Base-by-base conservation (phyloP, 2,329 filamentous ascomycete species). In the Verticillium dahliae region DNA sequence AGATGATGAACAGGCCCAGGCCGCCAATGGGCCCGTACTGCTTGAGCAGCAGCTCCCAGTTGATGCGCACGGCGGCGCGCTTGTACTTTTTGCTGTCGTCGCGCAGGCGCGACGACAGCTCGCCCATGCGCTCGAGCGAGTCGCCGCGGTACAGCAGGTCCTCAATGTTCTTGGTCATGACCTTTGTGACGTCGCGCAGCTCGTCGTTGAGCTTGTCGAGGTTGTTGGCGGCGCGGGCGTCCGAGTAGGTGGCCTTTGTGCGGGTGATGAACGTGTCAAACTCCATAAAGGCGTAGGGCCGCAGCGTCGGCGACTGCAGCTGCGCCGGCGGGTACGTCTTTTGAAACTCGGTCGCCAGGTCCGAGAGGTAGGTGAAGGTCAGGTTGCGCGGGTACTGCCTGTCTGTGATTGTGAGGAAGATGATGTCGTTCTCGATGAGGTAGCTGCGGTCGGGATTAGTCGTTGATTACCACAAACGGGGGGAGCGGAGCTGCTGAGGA, bases 151-250 rank as follows among this genome's bases (percentile, higher is more conserved):
- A 99, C 60, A 99, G 80, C 72, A 99, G 79, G 75, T 99, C 95
- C 81, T 99, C 95, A 68, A 99, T 98, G 76, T 99, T 99, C 85
- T 98, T 98, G 61, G 93, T 98, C 96, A 99, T 99, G 72, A 99
- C 93, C 79, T 97, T 93, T 1, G 95, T 98, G 61, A 99, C 96
- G 76, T 98, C 95, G 74, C 93, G 90, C 67, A 99, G 85, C 82
- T 99, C 96, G 72, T 97, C 92, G 73, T 99, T 98, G 67, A 99
- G 82, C 78, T 94, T 92, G 76, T 96, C 92, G 62, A 99, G 85
- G 77, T 98, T 98, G 77, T 93, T 90, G 14, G 91, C 86, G 15
- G 95, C 95, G 67, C 95, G 88, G 60, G 90, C 87, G 75, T 99
- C 95, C 69, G 95, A 91, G 77, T 99, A 99, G 34, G 93, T 92